Conservation (phyloP, 345 rosid genomes). For the Pugionium cornutum region DNA sequence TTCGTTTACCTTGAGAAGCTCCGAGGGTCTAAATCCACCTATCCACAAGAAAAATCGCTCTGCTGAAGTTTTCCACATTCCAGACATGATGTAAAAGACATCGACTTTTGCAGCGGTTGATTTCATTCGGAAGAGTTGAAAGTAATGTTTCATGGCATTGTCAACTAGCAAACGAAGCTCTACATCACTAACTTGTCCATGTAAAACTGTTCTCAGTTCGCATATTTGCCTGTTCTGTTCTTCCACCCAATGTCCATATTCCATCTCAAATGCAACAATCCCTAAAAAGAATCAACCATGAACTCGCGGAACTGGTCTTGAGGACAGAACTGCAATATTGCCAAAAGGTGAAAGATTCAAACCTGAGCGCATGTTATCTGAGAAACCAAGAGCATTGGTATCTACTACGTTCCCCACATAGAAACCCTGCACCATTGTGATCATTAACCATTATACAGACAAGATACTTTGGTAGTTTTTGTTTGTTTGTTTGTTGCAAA, state of each 20-base stretch:
- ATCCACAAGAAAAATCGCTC: slow-evolving; percentile 96
- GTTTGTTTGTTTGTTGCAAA: slow-evolving; percentile 17
- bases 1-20: slow-evolving; percentile 73
- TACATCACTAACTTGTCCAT: slow-evolving; percentile 54
- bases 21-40: slow-evolving; percentile 94
- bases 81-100: slow-evolving; percentile 79
- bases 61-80: slow-evolving; percentile 85
- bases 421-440: slow-evolving; percentile 53
- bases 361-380: slow-evolving; percentile 69
- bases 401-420: slow-evolving; percentile 57
- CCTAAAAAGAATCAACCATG: slow-evolving; percentile 41
- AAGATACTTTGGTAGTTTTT: neutral
- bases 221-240: slow-evolving; percentile 65
- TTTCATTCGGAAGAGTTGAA: slow-evolving; percentile 83
- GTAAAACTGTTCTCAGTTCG: slow-evolving; percentile 64
- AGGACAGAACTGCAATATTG: neutral
- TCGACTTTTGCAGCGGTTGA: slow-evolving; percentile 72
- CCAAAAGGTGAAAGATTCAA: slow-evolving; percentile 20
- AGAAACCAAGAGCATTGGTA: slow-evolving; percentile 51
- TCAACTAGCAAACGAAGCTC: slow-evolving; percentile 74
- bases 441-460: neutral
- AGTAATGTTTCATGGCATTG: slow-evolving; percentile 65
- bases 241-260: slow-evolving; percentile 84
- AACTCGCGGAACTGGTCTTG: neutral
- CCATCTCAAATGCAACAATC: slow-evolving; percentile 79